A percentile compares a stretch with the other conserved stretches of the same genome.
phyloP scores from a whole-genome alignment of 2,329 filamentous ascomycete species.

The Corniculantispora saksenae region DNA sequence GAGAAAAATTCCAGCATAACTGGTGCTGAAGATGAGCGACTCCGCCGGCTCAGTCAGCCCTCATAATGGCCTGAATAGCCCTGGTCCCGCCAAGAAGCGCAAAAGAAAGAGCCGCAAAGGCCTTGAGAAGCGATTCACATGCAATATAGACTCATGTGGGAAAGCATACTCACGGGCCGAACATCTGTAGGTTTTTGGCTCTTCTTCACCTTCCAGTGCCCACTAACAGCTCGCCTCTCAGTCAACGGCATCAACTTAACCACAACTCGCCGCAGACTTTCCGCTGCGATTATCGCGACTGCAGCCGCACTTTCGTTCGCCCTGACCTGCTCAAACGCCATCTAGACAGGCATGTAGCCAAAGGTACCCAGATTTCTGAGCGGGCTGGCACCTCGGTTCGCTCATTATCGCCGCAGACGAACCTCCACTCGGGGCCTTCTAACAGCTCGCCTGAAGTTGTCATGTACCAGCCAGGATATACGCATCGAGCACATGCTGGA shows the following conservation, averaged over 20 bases:
- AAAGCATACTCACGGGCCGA: conserved; percentile 97
- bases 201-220: conserved; percentile 21
- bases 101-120: conserved; percentile 74
- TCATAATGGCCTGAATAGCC: conserved; percentile 33
- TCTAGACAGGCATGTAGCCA: conserved; percentile 76
- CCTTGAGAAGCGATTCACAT: conserved; percentile 80
- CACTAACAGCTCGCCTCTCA: conserved; percentile 33
- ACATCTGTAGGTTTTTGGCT: conserved; percentile 69
- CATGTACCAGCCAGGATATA: neutral
- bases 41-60: conserved; percentile 57
- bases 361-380: conserved; percentile 62
- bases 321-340: conserved; percentile 89
- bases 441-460: neutral
- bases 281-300: conserved; percentile 88
- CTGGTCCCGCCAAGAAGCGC: conserved; percentile 40
- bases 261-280: conserved; percentile 96
- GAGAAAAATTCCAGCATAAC: conserved; percentile 21
- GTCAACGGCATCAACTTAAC: conserved; percentile 89
- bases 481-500: neutral
- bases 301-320: conserved; percentile 85
- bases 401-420: conserved; percentile 7
- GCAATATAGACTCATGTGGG: conserved; percentile 81
- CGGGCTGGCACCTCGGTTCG: neutral
- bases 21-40: conserved; percentile 44
- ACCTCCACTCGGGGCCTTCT: neutral